Evolutionary conservation across 1,284 basidiomycete species (phyloP).

Genomic region (Tilletia walkeri): DNA sequence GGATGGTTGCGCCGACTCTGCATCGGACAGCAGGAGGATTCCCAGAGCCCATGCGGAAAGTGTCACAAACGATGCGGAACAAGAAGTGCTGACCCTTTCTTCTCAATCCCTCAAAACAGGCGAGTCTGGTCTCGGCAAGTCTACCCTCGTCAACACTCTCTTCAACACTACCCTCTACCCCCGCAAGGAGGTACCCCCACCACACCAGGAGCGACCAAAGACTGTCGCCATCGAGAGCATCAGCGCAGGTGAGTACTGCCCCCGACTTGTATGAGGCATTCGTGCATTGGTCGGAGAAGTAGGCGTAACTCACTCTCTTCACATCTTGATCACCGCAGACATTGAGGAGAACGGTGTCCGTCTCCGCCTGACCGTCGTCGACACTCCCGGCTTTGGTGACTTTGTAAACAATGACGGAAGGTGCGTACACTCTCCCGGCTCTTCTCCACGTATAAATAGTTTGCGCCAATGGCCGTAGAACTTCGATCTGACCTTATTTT

Average conservation of each 20-base stretch:
- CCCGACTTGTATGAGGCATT: not conserved
- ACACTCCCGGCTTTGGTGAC: slow-evolving; percentile 55
- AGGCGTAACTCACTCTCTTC: not conserved
- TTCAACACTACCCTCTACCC: slow-evolving; percentile 55
- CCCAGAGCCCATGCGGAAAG: too few species aligned
- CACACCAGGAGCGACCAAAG: slow-evolving; percentile 48
- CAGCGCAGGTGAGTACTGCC: slow-evolving; percentile 42
- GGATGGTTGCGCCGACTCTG: too few species aligned
- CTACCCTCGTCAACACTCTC: slow-evolving; percentile 54
- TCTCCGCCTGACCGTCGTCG: slow-evolving; percentile 53
- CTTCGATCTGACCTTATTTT: not conserved
- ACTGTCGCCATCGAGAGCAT: slow-evolving; percentile 55
- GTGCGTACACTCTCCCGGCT: slow-evolving; percentile 22
- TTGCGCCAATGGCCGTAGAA: not conserved
- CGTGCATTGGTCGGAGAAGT: not conserved
- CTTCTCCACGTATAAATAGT: not conserved
- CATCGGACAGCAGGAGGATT: too few species aligned
- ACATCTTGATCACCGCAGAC: slow-evolving; percentile 26
- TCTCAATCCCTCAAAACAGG: slow-evolving; percentile 19
- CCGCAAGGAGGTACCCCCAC: slow-evolving; percentile 49
- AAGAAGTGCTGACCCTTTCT: not conserved
- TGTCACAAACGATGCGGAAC: too few species aligned
- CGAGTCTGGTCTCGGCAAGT: slow-evolving; percentile 55
- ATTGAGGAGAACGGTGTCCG: slow-evolving; percentile 55
- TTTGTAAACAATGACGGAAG: slow-evolving; percentile 54